These are phyloP conservation scores for Plantago major DNA, from an alignment of 257 asterid genomes.

Conservation along the genomic window DNA sequence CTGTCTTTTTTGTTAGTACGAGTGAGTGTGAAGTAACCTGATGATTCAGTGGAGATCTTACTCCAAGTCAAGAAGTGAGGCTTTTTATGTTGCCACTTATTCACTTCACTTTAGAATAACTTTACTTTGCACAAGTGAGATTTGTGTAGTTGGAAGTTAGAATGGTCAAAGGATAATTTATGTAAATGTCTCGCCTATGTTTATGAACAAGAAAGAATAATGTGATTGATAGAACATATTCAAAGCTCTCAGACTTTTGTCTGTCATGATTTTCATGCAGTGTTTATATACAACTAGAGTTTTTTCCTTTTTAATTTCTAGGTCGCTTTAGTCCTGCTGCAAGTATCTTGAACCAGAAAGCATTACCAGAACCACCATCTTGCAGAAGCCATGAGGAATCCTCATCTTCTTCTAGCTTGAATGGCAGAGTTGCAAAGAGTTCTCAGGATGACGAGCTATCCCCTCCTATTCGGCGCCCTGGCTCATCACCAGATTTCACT, in stretches of 20 bases:
- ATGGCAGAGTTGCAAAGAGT: constrained; percentile 54
- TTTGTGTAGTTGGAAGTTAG: not conserved
- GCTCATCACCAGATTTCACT: constrained; percentile 67
- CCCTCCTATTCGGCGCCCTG: constrained; percentile 52
- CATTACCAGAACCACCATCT: constrained; percentile 76
- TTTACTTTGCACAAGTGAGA: not conserved
- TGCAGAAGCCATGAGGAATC: constrained; percentile 81
- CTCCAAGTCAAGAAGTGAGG: too few relatives aligned
- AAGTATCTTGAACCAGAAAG: constrained; percentile 51
- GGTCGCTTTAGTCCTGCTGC: constrained; percentile 71
- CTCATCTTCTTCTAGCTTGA: constrained; percentile 86
- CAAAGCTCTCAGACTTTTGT: too few relatives aligned
- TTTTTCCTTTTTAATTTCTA: constrained; percentile 20
- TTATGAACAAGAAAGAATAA: too few relatives aligned
- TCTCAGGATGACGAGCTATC: constrained; percentile 71
- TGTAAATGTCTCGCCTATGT: too few relatives aligned
- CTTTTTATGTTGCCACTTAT: not conserved
- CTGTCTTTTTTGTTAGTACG: too few relatives aligned
- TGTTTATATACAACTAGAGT: not conserved
- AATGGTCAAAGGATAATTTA: not conserved
- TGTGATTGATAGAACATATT: too few relatives aligned
- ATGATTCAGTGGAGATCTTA: too few relatives aligned
- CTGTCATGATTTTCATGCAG: not conserved
- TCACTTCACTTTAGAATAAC: constrained; percentile 2
- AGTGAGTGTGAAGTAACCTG: too few relatives aligned